Conservation (phyloP, 805 yeast genomes). For the Tetrapisispora taiwanensis region DNA sequence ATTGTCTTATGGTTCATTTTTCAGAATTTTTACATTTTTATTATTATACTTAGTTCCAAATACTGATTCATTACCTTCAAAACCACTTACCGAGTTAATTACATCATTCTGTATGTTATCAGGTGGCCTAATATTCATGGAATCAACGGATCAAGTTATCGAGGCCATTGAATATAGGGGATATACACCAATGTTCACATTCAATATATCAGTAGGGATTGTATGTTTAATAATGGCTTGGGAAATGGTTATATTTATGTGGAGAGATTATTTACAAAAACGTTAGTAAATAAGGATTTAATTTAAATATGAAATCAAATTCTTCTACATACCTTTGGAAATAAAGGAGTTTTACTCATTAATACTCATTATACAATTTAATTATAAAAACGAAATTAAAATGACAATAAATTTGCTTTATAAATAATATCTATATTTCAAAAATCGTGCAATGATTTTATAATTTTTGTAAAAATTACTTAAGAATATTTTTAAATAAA, state of each 20-base stretch:
- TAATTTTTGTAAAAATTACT: too few species aligned
- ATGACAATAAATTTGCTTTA: too few species aligned
- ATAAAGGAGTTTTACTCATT: too few species aligned
- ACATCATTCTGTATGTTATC: conserved; percentile 68
- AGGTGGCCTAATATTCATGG: conserved; percentile 91
- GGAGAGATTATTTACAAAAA: conserved; percentile 41
- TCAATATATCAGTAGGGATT: conserved; percentile 75
- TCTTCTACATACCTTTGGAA: too few species aligned
- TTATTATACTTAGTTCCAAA: conserved; percentile 38
- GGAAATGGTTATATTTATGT: conserved; percentile 61
- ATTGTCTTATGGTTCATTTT: conserved; percentile 69
- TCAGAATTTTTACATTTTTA: conserved; percentile 57
- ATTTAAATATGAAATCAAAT: too few species aligned
- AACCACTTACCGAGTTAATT: conserved; percentile 81
- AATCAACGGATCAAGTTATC: conserved; percentile 78
- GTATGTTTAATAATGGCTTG: conserved; percentile 78
- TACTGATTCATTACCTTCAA: conserved; percentile 37
- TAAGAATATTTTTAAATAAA: too few species aligned
- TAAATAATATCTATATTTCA: too few species aligned
- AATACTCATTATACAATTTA: too few species aligned
- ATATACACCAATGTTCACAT: conserved; percentile 78
- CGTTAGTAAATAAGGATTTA: neutral
- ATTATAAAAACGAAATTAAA: too few species aligned
- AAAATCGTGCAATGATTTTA: too few species aligned
- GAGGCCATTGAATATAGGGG: conserved; percentile 77